Evolutionary conservation across 495 filamentous ascomycete species (phyloP), one percentile per base, ranked within the genome.

Genomic region (Hyaloscypha bicolor): DNA sequence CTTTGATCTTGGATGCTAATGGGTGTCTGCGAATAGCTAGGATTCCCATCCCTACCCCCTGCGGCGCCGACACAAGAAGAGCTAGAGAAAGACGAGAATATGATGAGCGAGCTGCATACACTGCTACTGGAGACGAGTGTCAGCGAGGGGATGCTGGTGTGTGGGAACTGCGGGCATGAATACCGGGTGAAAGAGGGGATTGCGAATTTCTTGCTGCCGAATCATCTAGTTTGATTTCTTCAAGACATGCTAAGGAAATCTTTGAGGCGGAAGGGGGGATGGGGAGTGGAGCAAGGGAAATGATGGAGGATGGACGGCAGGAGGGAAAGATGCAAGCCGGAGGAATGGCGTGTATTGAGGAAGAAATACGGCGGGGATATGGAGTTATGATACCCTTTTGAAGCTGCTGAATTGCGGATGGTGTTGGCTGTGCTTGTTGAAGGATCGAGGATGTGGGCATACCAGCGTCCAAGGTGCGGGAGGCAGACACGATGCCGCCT

Each of bases 131-230:
- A 99, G 82, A 99, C 95, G 66, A 88, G 92, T 71, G 90, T 98
- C 22, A 82, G 82, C 60, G 90, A 93, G 77, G 95, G 95, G 6
- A 94, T 90, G 75, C 81, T 99, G 65, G 88, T 93, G 30, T 99
- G 95, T 75, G 93, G 88, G 58, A 91, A 90, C 75, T 98, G 95
- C 79, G 91, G 91, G 64, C 93, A 98, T 76, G 89, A 94, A 78
- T 98, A 98, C 78, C 86, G 87, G 72, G 89, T 99, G 52, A 91
- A 92, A 74, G 93, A 98, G 78, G 96, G 95, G 29, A 96, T 98
- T 72, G 92, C 93, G 55, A 98, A 98, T 76, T 99, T 99, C 74
- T 80, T 99, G 70, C 79, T 99, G 75, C 95, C 95, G 21, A 94
- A 90, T 73, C 95, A 98, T 81, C 78, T 98, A 73, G 95, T 93